Conservation (phyloP, 2,329 filamentous ascomycete genomes). For the Lecanicillium sp. region DNA sequence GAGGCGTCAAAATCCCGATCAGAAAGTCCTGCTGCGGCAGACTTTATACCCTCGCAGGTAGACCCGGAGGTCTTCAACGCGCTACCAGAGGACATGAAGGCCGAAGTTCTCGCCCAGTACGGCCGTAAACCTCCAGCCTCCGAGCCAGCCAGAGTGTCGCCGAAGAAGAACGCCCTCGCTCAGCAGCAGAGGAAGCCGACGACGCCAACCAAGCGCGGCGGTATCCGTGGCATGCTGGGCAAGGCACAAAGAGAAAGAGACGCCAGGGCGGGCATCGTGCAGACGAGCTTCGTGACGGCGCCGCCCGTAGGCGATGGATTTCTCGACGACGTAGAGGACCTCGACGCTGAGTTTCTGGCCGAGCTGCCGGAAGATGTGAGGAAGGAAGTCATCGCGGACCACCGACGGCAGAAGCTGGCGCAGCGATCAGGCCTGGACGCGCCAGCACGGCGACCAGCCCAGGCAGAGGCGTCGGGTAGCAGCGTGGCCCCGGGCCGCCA, state of each 20-base stretch:
- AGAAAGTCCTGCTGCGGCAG: conserved; percentile 33
- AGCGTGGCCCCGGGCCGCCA: conserved; percentile 30
- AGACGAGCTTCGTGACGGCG: conserved; percentile 63
- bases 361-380: conserved; percentile 79
- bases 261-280: conserved; percentile 56
- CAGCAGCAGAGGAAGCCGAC: conserved; percentile 44
- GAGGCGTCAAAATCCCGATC: conserved; percentile 29
- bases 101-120: conserved; percentile 75
- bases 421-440: conserved; percentile 46
- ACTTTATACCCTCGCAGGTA: conserved; percentile 65
- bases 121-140: conserved; percentile 30
- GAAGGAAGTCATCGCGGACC: conserved; percentile 70
- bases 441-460: conserved; percentile 22
- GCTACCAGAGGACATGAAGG: conserved; percentile 78
- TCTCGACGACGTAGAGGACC: conserved; percentile 35
- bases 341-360: conserved; percentile 69
- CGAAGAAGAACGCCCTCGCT: conserved; percentile 49
- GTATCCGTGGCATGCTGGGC: conserved; percentile 33
- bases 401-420: conserved; percentile 50
- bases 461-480: conserved; percentile 18
- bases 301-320: conserved; percentile 26
- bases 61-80: conserved; percentile 80
- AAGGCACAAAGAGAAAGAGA: conserved; percentile 47
- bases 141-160: conserved; percentile 45
- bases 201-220: conserved; percentile 61